These are phyloP conservation scores for Orbilia blumenaviensis DNA, from an alignment of 2,329 filamentous ascomycete species.

Conservation along the genomic window DNA sequence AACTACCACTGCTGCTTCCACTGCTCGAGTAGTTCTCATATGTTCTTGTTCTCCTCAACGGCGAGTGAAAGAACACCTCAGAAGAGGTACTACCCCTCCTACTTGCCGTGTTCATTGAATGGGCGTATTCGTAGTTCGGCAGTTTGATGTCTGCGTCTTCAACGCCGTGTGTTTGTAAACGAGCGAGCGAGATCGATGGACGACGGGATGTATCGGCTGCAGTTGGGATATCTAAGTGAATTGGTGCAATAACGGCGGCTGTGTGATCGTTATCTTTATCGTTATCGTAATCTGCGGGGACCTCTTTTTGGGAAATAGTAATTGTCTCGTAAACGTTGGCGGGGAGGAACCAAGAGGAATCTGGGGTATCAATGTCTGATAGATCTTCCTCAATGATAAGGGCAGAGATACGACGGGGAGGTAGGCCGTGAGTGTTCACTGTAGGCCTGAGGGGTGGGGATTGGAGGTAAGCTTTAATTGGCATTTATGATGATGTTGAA, in stretches of 20 bases:
- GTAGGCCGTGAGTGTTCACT: constrained; percentile 28
- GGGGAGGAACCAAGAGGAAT: constrained; percentile 52
- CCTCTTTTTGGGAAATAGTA: constrained; percentile 47
- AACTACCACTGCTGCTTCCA: constrained; percentile 13
- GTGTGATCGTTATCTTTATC: not conserved
- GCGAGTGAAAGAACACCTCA: constrained; percentile 49
- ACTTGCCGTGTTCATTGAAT: constrained; percentile 11
- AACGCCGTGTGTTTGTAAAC: constrained; percentile 22
- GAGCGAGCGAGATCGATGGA: constrained; percentile 38
- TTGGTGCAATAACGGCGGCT: constrained; percentile 1
- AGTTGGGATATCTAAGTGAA: constrained; percentile 33
- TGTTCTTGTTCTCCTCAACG: constrained; percentile 29
- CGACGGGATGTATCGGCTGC: constrained; percentile 51
- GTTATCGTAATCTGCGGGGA: constrained; percentile 24
- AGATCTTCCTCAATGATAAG: constrained; percentile 52
- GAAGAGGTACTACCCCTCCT: constrained; percentile 33
- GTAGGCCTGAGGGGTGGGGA: constrained; percentile 47
- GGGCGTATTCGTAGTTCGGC: constrained; percentile 48
- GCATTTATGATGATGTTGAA: constrained; percentile 32
- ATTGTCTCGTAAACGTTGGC: constrained; percentile 49
- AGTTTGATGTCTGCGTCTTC: constrained; percentile 43
- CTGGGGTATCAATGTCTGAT: constrained; percentile 37
- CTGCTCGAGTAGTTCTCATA: constrained; percentile 34
- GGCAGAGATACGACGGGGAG: constrained; percentile 46
- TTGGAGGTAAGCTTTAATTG: constrained; percentile 49